phyloP scores from a whole-genome alignment of 2,329 filamentous ascomycete genomes.

The Penicillium oxalicum region DNA sequence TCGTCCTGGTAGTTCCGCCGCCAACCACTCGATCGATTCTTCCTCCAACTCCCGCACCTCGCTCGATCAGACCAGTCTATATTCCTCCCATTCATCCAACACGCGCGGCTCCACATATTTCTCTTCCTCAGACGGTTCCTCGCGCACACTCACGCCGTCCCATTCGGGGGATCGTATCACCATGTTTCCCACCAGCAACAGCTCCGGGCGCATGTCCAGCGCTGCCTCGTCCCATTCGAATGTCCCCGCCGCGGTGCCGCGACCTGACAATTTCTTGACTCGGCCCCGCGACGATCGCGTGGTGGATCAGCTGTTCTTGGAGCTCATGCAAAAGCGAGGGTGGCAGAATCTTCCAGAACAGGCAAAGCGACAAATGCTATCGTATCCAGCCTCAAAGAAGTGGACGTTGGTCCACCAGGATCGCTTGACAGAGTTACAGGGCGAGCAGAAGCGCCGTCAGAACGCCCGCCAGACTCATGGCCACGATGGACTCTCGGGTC shows the following conservation, averaged over 20 bases:
- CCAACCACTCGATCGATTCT: constrained; percentile 49
- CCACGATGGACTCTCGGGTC: constrained; percentile 56
- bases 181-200: constrained; percentile 18
- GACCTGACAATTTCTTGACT: constrained; percentile 36
- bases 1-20: constrained; percentile 51
- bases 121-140: constrained; percentile 50
- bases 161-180: constrained; percentile 32
- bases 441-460: constrained; percentile 80
- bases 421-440: constrained; percentile 85
- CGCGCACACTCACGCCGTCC: constrained; percentile 38
- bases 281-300: constrained; percentile 56
- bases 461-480: constrained; percentile 66
- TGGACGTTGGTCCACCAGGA: constrained; percentile 97
- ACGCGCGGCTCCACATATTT: constrained; percentile 53
- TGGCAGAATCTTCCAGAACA: constrained; percentile 97
- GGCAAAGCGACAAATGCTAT: constrained; percentile 90
- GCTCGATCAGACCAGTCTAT: constrained; percentile 60
- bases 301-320: constrained; percentile 85
- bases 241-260: constrained; percentile 27
- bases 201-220: constrained; percentile 27
- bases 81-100: constrained; percentile 55
- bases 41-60: constrained; percentile 52
- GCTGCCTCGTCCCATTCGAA: constrained; percentile 26
- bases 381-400: constrained; percentile 89
- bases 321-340: constrained; percentile 93